Percentiles rank a stretch among this genome's conserved stretches.
These are phyloP conservation scores for Microsporum canis DNA, from an alignment of 2,329 filamentous ascomycete species.

Conservation along the genomic window DNA sequence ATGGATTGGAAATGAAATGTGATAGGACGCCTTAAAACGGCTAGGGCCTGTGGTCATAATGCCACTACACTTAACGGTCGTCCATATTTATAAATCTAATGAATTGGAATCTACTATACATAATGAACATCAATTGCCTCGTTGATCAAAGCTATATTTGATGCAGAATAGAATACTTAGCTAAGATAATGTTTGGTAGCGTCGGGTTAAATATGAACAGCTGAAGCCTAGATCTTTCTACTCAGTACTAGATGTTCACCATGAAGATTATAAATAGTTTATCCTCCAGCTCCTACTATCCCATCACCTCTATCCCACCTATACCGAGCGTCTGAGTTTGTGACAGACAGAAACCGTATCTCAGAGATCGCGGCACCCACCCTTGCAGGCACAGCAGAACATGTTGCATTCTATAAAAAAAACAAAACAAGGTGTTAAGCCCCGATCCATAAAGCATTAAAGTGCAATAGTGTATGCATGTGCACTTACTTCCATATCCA, in stretches of 20 bases:
- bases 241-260: no score
- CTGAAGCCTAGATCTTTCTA: no score
- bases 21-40: not conserved
- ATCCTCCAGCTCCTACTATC: no score
- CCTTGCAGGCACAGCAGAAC: not conserved
- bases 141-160: no score
- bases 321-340: no score
- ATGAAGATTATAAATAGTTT: no score
- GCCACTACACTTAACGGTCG: not conserved
- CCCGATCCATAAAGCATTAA: not conserved
- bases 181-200: no score
- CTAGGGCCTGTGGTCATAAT: not conserved
- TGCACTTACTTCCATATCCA: not conserved
- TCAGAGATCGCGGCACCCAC: not conserved
- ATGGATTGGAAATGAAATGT: not conserved
- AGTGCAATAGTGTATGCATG: not conserved
- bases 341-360: no score
- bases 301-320: no score
- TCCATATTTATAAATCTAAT: not conserved
- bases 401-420: not conserved
- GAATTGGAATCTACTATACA: not conserved
- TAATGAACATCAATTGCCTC: not conserved
- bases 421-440: not conserved
- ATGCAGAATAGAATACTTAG: no score
- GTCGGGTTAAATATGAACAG: no score